A percentile compares a stretch with the other conserved stretches of the same genome.
These are phyloP conservation scores for Backusella morwellensis DNA, from an alignment of 192 early-diverging fungal species.

Conservation along the genomic window DNA sequence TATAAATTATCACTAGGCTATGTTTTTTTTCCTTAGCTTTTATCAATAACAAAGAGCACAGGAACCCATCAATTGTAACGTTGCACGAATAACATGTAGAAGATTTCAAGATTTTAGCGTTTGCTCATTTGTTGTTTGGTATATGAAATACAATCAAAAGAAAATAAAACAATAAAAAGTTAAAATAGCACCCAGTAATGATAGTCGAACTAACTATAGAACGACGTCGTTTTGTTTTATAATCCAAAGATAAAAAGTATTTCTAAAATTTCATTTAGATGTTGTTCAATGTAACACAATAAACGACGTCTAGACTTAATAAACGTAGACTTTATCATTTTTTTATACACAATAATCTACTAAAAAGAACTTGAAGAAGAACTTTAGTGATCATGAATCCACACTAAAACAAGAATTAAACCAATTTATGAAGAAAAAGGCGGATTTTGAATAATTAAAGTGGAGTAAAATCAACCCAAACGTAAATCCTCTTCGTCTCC, in stretches of 20 bases:
- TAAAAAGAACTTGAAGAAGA: constrained; percentile 2
- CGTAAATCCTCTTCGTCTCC: background rate
- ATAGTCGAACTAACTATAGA: background rate
- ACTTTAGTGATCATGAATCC: background rate
- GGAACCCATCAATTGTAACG: background rate
- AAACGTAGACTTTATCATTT: background rate
- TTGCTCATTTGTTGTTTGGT: background rate
- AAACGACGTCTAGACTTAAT: background rate
- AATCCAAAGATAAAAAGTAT: background rate
- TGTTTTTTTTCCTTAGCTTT: background rate
- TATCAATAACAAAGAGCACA: background rate
- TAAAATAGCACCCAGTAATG: background rate
- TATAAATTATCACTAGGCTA: background rate
- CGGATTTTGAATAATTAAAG: constrained; percentile 2
- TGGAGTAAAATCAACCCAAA: background rate
- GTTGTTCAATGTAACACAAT: background rate
- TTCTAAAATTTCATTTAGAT: background rate
- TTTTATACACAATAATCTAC: constrained; percentile 2
- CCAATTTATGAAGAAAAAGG: background rate
- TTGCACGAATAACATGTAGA: background rate
- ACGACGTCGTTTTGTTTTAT: background rate
- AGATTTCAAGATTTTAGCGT: background rate
- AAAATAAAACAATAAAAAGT: background rate
- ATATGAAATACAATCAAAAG: background rate
- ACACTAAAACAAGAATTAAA: background rate